A percentile compares a stretch with the other conserved stretches of the same genome.
phyloP scores from a whole-genome alignment of 2,329 filamentous ascomycete species.

The Sporothrix brasiliensis region DNA sequence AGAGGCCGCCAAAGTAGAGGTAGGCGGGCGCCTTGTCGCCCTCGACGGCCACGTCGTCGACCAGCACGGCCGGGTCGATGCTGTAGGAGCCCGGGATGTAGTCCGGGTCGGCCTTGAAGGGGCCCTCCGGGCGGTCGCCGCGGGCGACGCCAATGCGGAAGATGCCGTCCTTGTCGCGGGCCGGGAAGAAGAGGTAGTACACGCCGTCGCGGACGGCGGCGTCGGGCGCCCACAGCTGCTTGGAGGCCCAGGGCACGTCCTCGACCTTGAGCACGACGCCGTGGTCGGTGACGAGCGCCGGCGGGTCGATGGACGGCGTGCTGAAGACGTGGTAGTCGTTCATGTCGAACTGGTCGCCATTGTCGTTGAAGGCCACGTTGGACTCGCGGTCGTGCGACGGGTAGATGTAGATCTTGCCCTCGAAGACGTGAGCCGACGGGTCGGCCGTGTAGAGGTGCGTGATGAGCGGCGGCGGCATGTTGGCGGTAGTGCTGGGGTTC shows the following conservation, averaged over 20 bases:
- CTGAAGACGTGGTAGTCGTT: slow-evolving; percentile 80
- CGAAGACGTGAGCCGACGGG: slow-evolving; percentile 79
- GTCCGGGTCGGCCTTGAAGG: slow-evolving; percentile 66
- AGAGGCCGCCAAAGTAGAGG: slow-evolving; percentile 77
- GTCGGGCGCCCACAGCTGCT: slow-evolving; percentile 81
- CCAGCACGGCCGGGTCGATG: slow-evolving; percentile 76
- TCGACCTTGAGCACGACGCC: slow-evolving; percentile 66
- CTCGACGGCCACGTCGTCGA: slow-evolving; percentile 70
- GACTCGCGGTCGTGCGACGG: slow-evolving; percentile 79
- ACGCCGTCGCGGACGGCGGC: slow-evolving; percentile 66
- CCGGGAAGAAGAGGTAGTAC: slow-evolving; percentile 79
- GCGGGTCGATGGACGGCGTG: slow-evolving; percentile 53
- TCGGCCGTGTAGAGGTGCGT: slow-evolving; percentile 78
- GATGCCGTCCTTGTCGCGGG: slow-evolving; percentile 67
- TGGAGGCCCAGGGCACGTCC: slow-evolving; percentile 74
- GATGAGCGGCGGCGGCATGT: slow-evolving; percentile 62
- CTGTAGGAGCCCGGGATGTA: slow-evolving; percentile 71
- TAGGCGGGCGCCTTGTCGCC: slow-evolving; percentile 46
- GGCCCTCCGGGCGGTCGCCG: slow-evolving; percentile 65
- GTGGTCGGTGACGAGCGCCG: slow-evolving; percentile 69
- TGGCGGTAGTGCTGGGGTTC: neutral
- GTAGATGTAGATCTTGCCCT: slow-evolving; percentile 75
- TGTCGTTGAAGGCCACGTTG: slow-evolving; percentile 75
- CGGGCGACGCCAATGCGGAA: slow-evolving; percentile 77
- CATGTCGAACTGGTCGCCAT: slow-evolving; percentile 86